Percentiles rank a stretch among this genome's conserved stretches.
Conservation (phyloP, 306 rosid species). For the barrel medic (Medicago truncatula) region MtrunA17r5.0-ANR NC_053048.1:54962001-54962500, state of each 20-base stretch:
- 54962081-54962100: background rate
- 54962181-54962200: background rate
- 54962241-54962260: no score
- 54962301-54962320: no score
- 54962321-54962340: background rate
- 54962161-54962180: background rate
- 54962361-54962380: no score
- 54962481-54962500: background rate
- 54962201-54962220: background rate
- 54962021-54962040: background rate
- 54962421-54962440: no score
- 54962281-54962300: no score
- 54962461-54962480: background rate
- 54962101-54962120: background rate
- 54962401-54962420: background rate
- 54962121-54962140: background rate
- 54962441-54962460: background rate
- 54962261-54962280: no score
- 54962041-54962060: background rate
- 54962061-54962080: no score
- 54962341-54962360: no score
- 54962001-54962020: background rate
- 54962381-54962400: background rate
- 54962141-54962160: constrained; percentile 9
- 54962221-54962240: no score